These are phyloP conservation scores for Spathaspora boniae DNA, from an alignment of 805 yeast species.

Conservation along the genomic window DNA sequence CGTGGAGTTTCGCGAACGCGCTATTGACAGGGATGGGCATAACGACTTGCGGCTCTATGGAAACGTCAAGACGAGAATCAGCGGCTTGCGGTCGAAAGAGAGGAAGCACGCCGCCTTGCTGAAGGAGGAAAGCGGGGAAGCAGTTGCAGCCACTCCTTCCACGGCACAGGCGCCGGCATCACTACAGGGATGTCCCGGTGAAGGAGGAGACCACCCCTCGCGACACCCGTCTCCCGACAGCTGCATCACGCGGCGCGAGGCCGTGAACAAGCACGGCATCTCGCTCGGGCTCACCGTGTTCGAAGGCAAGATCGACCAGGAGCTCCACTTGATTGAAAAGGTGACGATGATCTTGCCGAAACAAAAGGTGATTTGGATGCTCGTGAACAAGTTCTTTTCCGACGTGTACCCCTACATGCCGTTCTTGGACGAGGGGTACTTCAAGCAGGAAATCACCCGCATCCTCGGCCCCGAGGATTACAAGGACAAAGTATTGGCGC, in stretches of 20 bases:
- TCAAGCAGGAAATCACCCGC: conserved; percentile 39
- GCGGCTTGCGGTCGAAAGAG: conserved; percentile 1
- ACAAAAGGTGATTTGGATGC: conserved; percentile 50
- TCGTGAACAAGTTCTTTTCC: conserved; percentile 57
- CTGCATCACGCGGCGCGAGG: conserved; percentile 5
- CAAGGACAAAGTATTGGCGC: conserved; percentile 16
- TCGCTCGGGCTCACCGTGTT: conserved; percentile 32
- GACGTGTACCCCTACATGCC: conserved; percentile 65
- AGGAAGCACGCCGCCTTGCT: not conserved
- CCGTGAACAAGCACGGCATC: conserved; percentile 27
- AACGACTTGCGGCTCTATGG: conserved; percentile 19
- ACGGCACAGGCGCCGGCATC: not conserved
- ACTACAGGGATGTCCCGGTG: no score
- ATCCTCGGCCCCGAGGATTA: conserved; percentile 41
- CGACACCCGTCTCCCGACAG: not conserved
- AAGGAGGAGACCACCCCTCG: no score
- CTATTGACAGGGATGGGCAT: conserved; percentile 22
- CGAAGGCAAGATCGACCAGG: conserved; percentile 29
- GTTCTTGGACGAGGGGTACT: conserved; percentile 55
- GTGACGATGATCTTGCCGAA: conserved; percentile 48
- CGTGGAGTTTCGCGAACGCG: conserved; percentile 19
- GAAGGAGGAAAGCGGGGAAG: not conserved
- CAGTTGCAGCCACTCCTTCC: not conserved
- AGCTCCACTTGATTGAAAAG: conserved; percentile 38
- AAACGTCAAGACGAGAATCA: conserved; percentile 1